A percentile compares a stretch with the other conserved stretches of the same genome.
Conservation (phyloP, 129 eudicot species). For the Gnaphalium uliginosum region DNA sequence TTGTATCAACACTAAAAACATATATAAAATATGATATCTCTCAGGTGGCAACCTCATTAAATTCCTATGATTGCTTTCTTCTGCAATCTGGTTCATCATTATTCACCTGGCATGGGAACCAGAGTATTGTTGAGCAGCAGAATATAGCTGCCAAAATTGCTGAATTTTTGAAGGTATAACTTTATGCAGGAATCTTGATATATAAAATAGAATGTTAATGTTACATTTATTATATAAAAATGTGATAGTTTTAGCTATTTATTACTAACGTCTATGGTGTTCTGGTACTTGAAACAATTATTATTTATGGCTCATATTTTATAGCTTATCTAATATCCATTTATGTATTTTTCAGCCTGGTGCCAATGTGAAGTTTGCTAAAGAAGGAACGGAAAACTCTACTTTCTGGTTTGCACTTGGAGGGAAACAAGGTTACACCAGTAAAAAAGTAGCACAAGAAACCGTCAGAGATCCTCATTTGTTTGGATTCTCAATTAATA, state of each 20-base stretch:
- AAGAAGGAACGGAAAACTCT: conserved; percentile 99
- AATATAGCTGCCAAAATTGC: conserved; percentile 82
- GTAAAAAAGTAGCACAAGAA: conserved; percentile 72
- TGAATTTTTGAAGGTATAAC: conserved; percentile 79
- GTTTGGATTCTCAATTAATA: conserved; percentile 62
- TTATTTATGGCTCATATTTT: not conserved
- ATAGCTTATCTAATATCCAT: not conserved
- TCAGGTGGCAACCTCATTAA: conserved; percentile 86
- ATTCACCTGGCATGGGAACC: conserved; percentile 92
- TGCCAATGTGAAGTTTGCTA: conserved; percentile 64
- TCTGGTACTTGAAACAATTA: not conserved
- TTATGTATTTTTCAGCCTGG: conserved; percentile 62
- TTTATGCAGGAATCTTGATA: conserved; percentile 6
- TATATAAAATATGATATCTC: conserved; percentile 16
- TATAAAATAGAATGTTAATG: not conserved
- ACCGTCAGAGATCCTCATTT: conserved; percentile 87
- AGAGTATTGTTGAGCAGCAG: conserved; percentile 85
- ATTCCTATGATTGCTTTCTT: conserved; percentile 79
- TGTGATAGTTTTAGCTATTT: not conserved
- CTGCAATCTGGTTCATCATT: conserved; percentile 89
- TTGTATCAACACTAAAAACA: conserved; percentile 7
- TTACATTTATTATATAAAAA: not conserved
- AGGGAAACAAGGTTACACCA: conserved; percentile 86
- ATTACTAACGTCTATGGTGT: not conserved
- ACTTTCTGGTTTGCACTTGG: conserved; percentile 94